phyloP scores from a whole-genome alignment of 176 grass and related monocot genomes.

The Musa schizocarpa region DNA sequence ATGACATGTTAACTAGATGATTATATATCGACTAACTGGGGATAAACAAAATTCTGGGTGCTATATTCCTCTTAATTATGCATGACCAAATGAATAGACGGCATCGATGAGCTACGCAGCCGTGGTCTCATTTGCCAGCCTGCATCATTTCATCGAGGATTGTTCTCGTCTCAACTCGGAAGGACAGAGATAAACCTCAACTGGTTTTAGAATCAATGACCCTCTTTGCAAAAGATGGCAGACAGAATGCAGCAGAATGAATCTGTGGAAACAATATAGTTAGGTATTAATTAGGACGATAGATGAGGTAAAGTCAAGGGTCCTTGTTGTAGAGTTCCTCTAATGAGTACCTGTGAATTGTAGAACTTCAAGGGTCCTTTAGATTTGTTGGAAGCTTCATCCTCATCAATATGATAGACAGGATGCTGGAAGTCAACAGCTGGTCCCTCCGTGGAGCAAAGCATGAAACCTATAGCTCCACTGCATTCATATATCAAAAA shows the following conservation, averaged over 20 bases:
- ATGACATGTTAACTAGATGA: no score
- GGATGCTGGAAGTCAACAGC: constrained; percentile 73
- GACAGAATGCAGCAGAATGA: constrained; percentile 82
- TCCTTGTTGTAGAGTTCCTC: no score
- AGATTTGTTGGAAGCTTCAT: constrained; percentile 55
- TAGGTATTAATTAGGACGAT: neutral
- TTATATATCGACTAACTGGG: no score
- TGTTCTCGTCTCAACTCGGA: no score
- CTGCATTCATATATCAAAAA: constrained; percentile 27
- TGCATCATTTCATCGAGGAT: no score
- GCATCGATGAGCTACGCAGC: no score
- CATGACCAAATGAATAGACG: no score
- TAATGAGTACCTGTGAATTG: constrained; percentile 55
- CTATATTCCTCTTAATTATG: no score
- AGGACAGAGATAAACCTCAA: no score
- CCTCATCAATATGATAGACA: constrained; percentile 57
- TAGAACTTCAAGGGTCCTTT: constrained; percentile 86
- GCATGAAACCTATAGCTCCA: constrained; percentile 94
- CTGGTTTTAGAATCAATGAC: constrained; percentile 48
- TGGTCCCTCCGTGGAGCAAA: constrained; percentile 80
- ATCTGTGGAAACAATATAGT: constrained; percentile 32
- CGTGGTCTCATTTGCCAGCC: no score
- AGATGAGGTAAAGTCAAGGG: neutral
- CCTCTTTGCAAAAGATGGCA: constrained; percentile 88
- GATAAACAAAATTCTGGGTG: no score